Conservation (phyloP, 2,329 filamentous ascomycete genomes). For the Claviceps sorghi region DNA sequence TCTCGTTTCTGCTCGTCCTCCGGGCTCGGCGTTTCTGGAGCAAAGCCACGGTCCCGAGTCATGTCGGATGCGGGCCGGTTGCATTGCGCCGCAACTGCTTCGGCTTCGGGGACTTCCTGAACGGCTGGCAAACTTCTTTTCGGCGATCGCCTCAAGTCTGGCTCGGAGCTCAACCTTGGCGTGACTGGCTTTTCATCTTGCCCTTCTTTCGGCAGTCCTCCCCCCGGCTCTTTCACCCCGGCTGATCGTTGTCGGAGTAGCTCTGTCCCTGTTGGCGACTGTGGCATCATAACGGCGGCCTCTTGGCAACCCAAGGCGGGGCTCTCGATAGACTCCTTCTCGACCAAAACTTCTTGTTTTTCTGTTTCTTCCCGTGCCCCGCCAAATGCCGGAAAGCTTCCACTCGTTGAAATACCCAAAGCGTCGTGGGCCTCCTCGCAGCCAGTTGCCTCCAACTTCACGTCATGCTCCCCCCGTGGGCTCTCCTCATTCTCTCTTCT, state of each 20-base stretch:
- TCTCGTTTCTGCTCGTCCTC: constrained; percentile 30
- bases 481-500: constrained; percentile 3
- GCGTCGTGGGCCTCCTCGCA: constrained; percentile 5
- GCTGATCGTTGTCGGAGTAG: constrained; percentile 17
- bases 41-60: constrained; percentile 22
- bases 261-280: constrained; percentile 9
- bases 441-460: background rate
- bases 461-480: constrained; percentile 1
- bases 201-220: constrained; percentile 19
- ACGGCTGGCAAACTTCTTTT: constrained; percentile 35
- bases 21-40: constrained; percentile 27
- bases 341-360: constrained; percentile 11
- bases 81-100: constrained; percentile 17
- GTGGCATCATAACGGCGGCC: constrained; percentile 6
- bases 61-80: constrained; percentile 18
- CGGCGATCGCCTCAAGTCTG: constrained; percentile 28
- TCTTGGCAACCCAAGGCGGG: constrained; percentile 22
- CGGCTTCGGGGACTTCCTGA: constrained; percentile 33
- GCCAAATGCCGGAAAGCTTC: constrained; percentile 10
- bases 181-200: constrained; percentile 11
- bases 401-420: constrained; percentile 7
- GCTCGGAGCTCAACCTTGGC: constrained; percentile 13
- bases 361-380: constrained; percentile 12
- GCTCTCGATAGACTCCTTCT: constrained; percentile 22
- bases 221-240: constrained; percentile 15